Conservation (phyloP, 1,284 basidiomycete species). For the Pascua sp. region DNA sequence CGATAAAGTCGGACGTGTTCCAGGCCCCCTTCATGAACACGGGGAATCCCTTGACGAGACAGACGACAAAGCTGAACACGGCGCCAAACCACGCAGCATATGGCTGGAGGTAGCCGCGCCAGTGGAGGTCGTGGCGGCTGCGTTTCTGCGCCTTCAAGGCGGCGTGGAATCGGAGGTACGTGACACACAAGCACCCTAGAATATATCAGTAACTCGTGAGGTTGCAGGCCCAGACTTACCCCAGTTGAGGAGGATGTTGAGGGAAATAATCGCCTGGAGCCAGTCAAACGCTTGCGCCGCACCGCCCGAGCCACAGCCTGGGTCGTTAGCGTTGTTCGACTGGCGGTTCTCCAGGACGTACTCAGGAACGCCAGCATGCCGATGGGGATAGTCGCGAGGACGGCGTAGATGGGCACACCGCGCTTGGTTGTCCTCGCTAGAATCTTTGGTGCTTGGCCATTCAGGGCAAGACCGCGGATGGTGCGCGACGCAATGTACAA, state of each 20-base stretch:
- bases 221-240: slow-evolving; percentile 52
- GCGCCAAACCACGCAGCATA: slow-evolving; percentile 25
- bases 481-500: slow-evolving; percentile 57
- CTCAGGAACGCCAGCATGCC: slow-evolving; percentile 58
- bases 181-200: slow-evolving; percentile 51
- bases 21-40: slow-evolving; percentile 24
- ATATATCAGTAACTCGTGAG: slow-evolving; percentile 50
- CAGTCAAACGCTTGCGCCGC: slow-evolving; percentile 69
- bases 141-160: slow-evolving; percentile 28
- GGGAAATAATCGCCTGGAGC: slow-evolving; percentile 63
- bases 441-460: slow-evolving; percentile 62
- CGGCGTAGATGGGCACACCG: slow-evolving; percentile 69
- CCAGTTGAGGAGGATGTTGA: slow-evolving; percentile 64
- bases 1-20: slow-evolving; percentile 19
- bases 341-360: slow-evolving; percentile 38
- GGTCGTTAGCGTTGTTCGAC: slow-evolving; percentile 54
- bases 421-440: slow-evolving; percentile 64
- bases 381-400: slow-evolving; percentile 64
- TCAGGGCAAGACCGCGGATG: slow-evolving; percentile 58
- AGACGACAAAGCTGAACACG: slow-evolving; percentile 20
- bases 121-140: slow-evolving; percentile 14
- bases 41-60: slow-evolving; percentile 27
- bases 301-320: slow-evolving; percentile 50
- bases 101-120: slow-evolving; percentile 24
- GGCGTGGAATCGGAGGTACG: slow-evolving; percentile 29